These are phyloP conservation scores for Aleurites moluccanus DNA, from an alignment of 441 rosid genomes.

Conservation along the genomic window DNA sequence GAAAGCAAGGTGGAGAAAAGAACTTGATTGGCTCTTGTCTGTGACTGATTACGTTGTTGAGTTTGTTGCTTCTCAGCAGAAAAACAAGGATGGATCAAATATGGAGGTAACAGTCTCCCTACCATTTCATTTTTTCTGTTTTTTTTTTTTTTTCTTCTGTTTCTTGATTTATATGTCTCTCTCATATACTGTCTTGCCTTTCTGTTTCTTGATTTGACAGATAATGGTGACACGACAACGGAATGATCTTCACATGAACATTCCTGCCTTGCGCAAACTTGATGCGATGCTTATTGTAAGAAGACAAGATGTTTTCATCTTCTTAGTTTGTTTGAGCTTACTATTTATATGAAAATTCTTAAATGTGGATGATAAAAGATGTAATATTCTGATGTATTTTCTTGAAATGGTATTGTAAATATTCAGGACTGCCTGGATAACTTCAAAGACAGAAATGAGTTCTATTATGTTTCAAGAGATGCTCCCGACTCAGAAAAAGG, in stretches of 20 bases:
- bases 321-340: constrained; percentile 8
- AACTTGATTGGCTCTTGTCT: constrained; percentile 80
- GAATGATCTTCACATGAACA: constrained; percentile 77
- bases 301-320: not conserved
- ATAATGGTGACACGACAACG: constrained; percentile 71
- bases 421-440: constrained; percentile 73
- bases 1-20: constrained; percentile 82
- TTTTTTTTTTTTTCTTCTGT: not conserved
- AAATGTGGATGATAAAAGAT: not conserved
- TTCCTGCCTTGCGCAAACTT: constrained; percentile 80
- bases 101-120: constrained; percentile 65
- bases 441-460: constrained; percentile 62
- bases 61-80: constrained; percentile 79
- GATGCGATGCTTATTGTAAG: constrained; percentile 87
- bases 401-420: not conserved
- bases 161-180: not conserved
- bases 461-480: constrained; percentile 61
- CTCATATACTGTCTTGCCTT: not conserved
- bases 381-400: not conserved
- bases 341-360: not conserved
- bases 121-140: not conserved
- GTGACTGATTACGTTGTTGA: constrained; percentile 88
- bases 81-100: constrained; percentile 60
- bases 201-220: constrained; percentile 29
- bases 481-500: constrained; percentile 74